Evolutionary conservation across 2,329 filamentous ascomycete species (phyloP), one percentile per base, ranked within the genome.

Genomic region (Sporothrix pseudoabietina): DNA sequence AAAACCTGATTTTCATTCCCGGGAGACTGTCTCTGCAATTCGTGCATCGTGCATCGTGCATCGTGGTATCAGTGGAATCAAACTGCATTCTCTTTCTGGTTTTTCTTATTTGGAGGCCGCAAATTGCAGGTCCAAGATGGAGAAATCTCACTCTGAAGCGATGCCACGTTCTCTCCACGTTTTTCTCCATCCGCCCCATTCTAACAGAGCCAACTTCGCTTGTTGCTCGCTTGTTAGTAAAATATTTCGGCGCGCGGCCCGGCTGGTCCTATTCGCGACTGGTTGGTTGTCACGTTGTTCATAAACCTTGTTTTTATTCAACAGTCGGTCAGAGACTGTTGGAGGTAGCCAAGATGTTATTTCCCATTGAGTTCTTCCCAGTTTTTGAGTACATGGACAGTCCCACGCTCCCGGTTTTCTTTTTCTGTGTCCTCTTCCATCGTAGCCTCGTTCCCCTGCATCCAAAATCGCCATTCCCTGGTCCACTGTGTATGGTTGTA

Each of bases 151-250:
- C 59, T 22, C 4, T 22, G 0, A 55, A 35, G 59, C 35, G 59
- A 44, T 65, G 35, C 59, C 59, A 65, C 59, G 59, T 65, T 44
- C 59, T 65, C 59, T 65, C 59, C 59, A 65, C 35, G 59, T 65
- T 44, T 39, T 63, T 26, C 59, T 65, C 59, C 35, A 44, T 65
- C 59, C 9, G 35, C 30, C 59, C 35, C 59, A 65, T 41, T 65
- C 22, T 35, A 35, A 35, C 35, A 8, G 14, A 39, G 22, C 32
- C 57, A 32, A 35, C 12, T 59, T 35, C 30, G 9, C 57, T 10
- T 19, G 16, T 35, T 26, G 12, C 35, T 63, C 59, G 39, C 39
- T 44, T 63, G 19, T 14, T 32, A 49, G 22, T 30, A 1, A 30
- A 12, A 49, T 19, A 30, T 9, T 19, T 30, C 63, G 59, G 59